These are phyloP conservation scores for Ilyonectria robusta DNA, from an alignment of 2,329 filamentous ascomycete genomes.

Conservation along the genomic window DNA sequence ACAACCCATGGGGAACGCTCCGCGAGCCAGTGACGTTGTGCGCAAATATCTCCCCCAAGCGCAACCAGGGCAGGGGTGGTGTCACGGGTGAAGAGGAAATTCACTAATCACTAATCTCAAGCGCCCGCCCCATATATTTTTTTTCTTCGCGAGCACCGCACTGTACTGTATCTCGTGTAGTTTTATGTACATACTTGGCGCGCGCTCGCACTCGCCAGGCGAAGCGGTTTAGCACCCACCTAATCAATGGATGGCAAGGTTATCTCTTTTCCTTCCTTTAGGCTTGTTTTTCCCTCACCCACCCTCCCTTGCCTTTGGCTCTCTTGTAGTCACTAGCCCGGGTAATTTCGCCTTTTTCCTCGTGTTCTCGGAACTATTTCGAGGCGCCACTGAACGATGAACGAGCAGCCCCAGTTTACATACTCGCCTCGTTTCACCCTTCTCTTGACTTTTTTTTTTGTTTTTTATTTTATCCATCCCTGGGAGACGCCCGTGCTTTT, in stretches of 20 bases:
- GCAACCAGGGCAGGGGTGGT: conserved; percentile 7
- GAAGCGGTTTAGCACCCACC: conserved; percentile 14
- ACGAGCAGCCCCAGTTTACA: neutral
- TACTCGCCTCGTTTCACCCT: conserved; percentile 1
- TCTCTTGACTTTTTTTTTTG: neutral
- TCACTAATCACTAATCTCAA: conserved; percentile 25
- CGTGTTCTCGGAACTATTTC: neutral
- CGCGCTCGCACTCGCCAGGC: conserved; percentile 11
- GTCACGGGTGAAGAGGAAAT: conserved; percentile 23
- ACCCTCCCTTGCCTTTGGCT: conserved; percentile 1
- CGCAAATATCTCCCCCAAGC: neutral
- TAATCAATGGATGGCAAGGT: neutral
- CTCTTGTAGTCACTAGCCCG: neutral
- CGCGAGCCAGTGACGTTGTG: neutral
- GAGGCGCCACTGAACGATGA: neutral
- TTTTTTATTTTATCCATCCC: neutral
- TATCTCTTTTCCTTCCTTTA: conserved; percentile 8
- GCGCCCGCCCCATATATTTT: neutral
- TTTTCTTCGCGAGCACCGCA: neutral
- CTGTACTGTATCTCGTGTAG: conserved; percentile 4
- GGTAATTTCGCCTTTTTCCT: neutral
- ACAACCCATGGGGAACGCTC: neutral
- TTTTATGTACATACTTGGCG: conserved; percentile 13
- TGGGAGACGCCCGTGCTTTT: neutral
- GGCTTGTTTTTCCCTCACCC: neutral